Base-by-base conservation (phyloP, 1,139 yeast species). In the Ogataea hybrid region DNA sequence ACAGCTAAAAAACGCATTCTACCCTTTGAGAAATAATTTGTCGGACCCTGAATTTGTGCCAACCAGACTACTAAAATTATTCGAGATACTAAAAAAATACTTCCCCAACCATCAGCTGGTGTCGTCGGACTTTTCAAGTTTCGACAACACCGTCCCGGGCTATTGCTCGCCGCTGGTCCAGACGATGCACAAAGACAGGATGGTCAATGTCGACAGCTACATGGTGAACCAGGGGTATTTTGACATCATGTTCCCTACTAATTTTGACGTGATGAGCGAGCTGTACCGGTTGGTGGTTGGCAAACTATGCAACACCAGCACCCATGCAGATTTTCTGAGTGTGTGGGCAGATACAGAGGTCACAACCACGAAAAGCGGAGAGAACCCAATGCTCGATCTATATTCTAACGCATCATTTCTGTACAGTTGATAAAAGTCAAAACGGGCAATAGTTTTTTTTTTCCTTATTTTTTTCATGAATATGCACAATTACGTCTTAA, bases 201-300 rank as follows among this genome's bases (percentile, higher is more conserved):
- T 83, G 81, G 74, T 85, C 3, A 84, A 86, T 36, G 76, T 81
- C 0, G 70, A 81, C 27, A 79, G 92, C 0, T 86, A 82, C 59
- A 82, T 87, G 92, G 84, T 79, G 10, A 72, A 83, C 35, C 95
- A 85, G 58, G 96, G 96, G 0, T 84, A 74, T 54, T 87, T 86
- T 59, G 95, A 87, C 61, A 87, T 88, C 39, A 79, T 86, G 82
- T 87, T 87, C 58, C 87, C 95, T 6, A 87, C 96, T 0, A 85
- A 87, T 56, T 88, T 88, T 60, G 67, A 68, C 7, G 63, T 79
- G 12, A 79, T 84, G 4, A 71, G 79, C 35, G 81, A 79, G 42
- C 49, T 87, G 48, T 88, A 88, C 57, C 68, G 69, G 22, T 77
- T 76, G 48, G 77, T 85, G 6, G 77, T 84, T 11, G 89, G 88